Base-by-base conservation (phyloP, 2,329 filamentous ascomycete genomes). In the Diaporthe citriasiana region DNA sequence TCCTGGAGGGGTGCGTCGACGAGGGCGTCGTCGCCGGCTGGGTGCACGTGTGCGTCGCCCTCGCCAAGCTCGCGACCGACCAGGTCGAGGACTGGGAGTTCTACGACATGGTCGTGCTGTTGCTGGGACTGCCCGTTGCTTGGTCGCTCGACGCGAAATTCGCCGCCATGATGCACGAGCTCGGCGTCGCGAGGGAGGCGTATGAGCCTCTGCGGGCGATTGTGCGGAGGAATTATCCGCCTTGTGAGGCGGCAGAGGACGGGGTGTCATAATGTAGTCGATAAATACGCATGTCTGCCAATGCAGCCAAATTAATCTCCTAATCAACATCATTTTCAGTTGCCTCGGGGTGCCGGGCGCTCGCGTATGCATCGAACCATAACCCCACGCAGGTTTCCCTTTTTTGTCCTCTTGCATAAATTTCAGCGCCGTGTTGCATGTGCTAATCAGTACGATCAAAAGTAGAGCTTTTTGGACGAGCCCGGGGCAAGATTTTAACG, bases 1-100 rank as follows among this genome's bases (percentile, higher is more conserved):
- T 85, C 57, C 79, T 85, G 56, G 83, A 85, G 65, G 83, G 82
- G 0, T 81, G 80, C 13, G 75, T 82, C 17, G 72, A 79, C 19
- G 74, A 73, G 8, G 76, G 76, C 15, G 71, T 81, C n/a, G 77
- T 84, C 8, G 65, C 79, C 12, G 80, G 79, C 7, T 85, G 83
- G 83, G 69, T 84, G 13, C 72, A 76, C 50, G 80, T 84, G 25
- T 82, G 82, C 71, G 77, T 78, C 38, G 78, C 76, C 38, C 75
- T 85, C 30, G 79, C 79, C 22, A 79, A 80, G 70, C 76, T 79
- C 8, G 80, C 80, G 50, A 19, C 19, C 10, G 65, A 70, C 15
- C 1, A 22, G 71, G n/a, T 27, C 42, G 56, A 65, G 38, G 68
- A 70, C 45, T 78, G 40, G 73, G 40, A 45, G 12, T 73, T 71